Evolutionary conservation across 257 asterid species (phyloP), one percentile per base, ranked within the genome.

Genomic region (Scutellaria baicalensis): DNA sequence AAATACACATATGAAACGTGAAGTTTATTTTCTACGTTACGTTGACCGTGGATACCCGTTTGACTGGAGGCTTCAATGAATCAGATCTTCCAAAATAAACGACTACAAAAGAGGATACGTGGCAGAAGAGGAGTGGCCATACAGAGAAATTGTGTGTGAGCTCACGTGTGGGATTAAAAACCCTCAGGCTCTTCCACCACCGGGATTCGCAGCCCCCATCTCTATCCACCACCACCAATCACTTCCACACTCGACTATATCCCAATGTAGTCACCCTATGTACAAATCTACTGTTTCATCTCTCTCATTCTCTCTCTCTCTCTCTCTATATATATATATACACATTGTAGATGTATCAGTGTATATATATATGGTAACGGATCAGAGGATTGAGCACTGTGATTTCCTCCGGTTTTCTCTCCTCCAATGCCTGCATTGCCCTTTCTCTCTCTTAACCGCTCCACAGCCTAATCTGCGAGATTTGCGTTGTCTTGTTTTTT

Each of bases 161-260:
- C 64, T 78, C 75, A 66, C 78, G 78, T 71, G 81, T 72, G 69
- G 8, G 78, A 39, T 38, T 69, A 63, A 61, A 69, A 33, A 39
- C 59, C 71, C 68, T 52, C 54, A 5, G 21, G 21, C 60, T 51
- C 64, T 69, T 13, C 65, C 70, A 65, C 71, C 75, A 64, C 83
- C 77, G 71, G 54, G 74, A 71, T 70, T 54, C 52, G 80, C 70
- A 68, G 72, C 23, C 23, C 31, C 45, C 38, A 43, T 20, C 17
- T 14, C 20, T 27, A 21, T 23, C 57, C 68, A 61, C 70, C 75
- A 59, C 77, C 75, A 77, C 77, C 70, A 70, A 31, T 76, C 52
- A 56, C 69, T 16, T 67, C 59, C 12, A 35, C 65, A 17, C 11
- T 9, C 49, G 4, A 17, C 20, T 66, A 36, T 48, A 21, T 40